phyloP scores from a whole-genome alignment of 768 basidiomycete species.

The Artomyces pyxidatus region DNA sequence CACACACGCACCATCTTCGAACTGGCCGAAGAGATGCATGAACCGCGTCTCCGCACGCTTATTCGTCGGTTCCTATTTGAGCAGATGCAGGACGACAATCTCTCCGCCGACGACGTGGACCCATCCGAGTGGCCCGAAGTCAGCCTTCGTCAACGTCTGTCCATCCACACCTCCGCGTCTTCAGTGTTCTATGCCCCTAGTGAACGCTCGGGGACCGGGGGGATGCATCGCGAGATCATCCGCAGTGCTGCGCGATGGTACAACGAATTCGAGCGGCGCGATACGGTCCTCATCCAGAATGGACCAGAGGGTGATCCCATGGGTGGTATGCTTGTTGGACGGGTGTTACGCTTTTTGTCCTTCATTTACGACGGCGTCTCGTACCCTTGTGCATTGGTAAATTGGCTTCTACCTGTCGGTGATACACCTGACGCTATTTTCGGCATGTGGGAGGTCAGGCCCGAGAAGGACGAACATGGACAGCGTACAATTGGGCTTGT shows the following conservation, averaged over 20 bases:
- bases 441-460: conserved; percentile 5
- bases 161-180: not conserved
- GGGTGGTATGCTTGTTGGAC: conserved; percentile 1
- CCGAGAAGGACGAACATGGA: too few species aligned
- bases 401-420: not conserved
- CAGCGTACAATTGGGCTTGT: not conserved
- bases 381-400: conserved; percentile 5
- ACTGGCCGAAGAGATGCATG: too few species aligned
- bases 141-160: too few species aligned
- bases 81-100: too few species aligned
- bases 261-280: not conserved
- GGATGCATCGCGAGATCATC: not conserved
- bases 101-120: too few species aligned
- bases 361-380: not conserved
- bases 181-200: conserved; percentile 2
- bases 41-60: too few species aligned
- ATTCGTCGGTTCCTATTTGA: too few species aligned
- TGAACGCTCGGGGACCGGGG: not conserved
- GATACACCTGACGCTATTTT: not conserved
- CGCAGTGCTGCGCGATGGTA: not conserved
- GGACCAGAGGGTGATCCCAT: not conserved
- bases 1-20: too few species aligned
- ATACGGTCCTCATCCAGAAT: not conserved
- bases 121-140: too few species aligned
- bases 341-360: not conserved